Base-by-base conservation (phyloP, 495 filamentous ascomycete genomes). In the Neurospora tetrasperma region DNA sequence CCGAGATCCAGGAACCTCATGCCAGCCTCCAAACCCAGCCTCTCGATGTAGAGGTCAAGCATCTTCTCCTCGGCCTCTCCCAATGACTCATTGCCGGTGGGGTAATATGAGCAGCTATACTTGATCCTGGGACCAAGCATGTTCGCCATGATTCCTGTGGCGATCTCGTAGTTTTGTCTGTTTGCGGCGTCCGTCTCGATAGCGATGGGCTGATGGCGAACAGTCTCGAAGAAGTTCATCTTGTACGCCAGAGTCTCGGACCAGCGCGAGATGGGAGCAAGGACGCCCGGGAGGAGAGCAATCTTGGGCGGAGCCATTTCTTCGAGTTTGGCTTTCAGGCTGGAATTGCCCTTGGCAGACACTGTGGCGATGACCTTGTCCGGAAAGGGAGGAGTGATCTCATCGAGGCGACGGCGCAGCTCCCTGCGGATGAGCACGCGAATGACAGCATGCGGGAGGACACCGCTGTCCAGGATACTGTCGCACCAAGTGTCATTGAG, bases 121-220 rank as follows among this genome's bases (percentile, higher is more conserved):
- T 91, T 91, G 86, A 90, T 90, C 71, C 88, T 80, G 16, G 87
- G 87, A 4, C 90, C 90, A 6, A 92, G 80, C 71, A 82, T 86
- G 43, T 83, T 85, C 18, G 75, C 74, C 35, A 91, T 81, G 71
- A 90, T 84, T 6, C 86, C 86, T 3, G 88, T 89, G 16, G 86
- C 87, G 40, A 91, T 88, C 80, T 91, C 89, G 77, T 91, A 91
- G 78, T 91, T 90, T 82, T 91, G 88, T 71, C 85, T 76, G 78
- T 91, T 91, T 23, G 89, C 88, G 5, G 83, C 77, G 4, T 82
- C 84, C 4, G 88, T 89, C 79, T 90, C 88, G 76, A 90, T 84
- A 42, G 90, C 89, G 48, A 91, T 90, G 8, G 88, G 87, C n/a
- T 85, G 80, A 11, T 79, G 80, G 10, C 85, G 82, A 44, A 88